Evolutionary conservation across 495 filamentous ascomycete species (phyloP), one percentile per base, ranked within the genome.

Genomic region (Daldinia vernicosa): DNA sequence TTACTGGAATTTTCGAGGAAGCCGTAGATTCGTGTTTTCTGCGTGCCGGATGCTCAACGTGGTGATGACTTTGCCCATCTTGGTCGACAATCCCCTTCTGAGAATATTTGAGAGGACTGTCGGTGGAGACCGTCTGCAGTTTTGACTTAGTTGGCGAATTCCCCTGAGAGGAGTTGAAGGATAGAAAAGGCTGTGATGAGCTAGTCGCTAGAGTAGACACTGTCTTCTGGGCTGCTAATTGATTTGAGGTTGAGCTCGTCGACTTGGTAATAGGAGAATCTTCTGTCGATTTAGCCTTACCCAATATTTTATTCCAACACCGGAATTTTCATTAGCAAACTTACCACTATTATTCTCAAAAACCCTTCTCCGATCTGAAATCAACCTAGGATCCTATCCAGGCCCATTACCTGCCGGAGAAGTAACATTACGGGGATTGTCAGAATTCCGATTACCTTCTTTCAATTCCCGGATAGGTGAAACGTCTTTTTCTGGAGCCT

Each of bases 341-440:
- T 72, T 33, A 79, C 79, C 63, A n/a, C 61, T 63, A 11, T 52
- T 57, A 52, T 59, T 27, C 60, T 83, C 78, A 54, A 81, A 81
- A 28, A 79, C 1, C 56, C 72, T 80, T 64, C 77, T 77, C 2
- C 76, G 72, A 45, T 80, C 76, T 6, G 77, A 69, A 17, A 81
- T 72, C 6, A 67, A 14, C 12, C 66, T 75, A 4, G 75, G 74
- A 64, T 76, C 69, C 70, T 76, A 75, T 19, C 71, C 72, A 55
- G 66, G 56, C 12, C 32, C 27, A 52, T 19, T 68, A 57, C 45
- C 7, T 47, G 32, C 63, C 40, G 33, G 60, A 54, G 67, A 74
- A 66, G 56, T 14, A 28, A 33, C 67, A 15, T 26, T 33, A 12
- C 52, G 66, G 40, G 17, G 3, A 4, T 35, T 14, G 51, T 60